These are phyloP conservation scores for Conticribra guillardii DNA, from an alignment of 108 stramenopile genomes.

Conservation along the genomic window DNA sequence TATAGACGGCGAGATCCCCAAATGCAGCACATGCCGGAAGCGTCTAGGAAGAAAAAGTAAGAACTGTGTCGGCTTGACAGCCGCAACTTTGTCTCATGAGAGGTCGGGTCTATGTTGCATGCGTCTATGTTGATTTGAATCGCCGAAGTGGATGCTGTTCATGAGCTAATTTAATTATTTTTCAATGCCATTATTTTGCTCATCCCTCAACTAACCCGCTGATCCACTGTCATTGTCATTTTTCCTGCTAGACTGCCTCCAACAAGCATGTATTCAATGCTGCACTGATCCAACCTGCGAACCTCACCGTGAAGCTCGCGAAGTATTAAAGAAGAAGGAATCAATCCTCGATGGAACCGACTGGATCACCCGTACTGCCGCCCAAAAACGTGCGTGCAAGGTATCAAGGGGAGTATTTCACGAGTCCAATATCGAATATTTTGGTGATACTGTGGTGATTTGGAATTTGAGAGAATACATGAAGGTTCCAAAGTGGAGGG, in stretches of 20 bases:
- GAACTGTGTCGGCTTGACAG: too few relatives aligned
- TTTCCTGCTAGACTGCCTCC: slow-evolving; percentile 43
- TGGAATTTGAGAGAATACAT: slow-evolving; percentile 58
- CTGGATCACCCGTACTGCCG: slow-evolving; percentile 33
- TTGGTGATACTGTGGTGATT: slow-evolving; percentile 61
- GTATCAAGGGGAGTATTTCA: slow-evolving; percentile 43
- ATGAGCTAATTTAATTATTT: not conserved
- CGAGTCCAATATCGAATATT: slow-evolving; percentile 55
- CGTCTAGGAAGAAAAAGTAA: slow-evolving; percentile 10
- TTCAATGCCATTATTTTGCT: not conserved
- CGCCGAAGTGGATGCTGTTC: too few relatives aligned
- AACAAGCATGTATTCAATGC: slow-evolving; percentile 51
- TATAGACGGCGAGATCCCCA: not conserved
- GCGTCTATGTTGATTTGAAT: not conserved
- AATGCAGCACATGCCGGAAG: slow-evolving; percentile 2
- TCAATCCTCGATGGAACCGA: slow-evolving; percentile 51
- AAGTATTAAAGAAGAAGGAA: slow-evolving; percentile 24
- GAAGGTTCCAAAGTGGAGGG: slow-evolving; percentile 62
- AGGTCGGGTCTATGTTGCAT: not conserved
- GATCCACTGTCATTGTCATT: not conserved
- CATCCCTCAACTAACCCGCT: not conserved
- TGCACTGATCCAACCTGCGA: slow-evolving; percentile 50
- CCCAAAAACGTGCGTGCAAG: slow-evolving; percentile 22
- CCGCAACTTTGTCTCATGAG: not conserved
- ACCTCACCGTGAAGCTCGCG: slow-evolving; percentile 47